A percentile compares a stretch with the other conserved stretches of the same genome.
These are phyloP conservation scores for Xylaria bambusicola DNA, from an alignment of 495 filamentous ascomycete genomes.

Conservation along the genomic window DNA sequence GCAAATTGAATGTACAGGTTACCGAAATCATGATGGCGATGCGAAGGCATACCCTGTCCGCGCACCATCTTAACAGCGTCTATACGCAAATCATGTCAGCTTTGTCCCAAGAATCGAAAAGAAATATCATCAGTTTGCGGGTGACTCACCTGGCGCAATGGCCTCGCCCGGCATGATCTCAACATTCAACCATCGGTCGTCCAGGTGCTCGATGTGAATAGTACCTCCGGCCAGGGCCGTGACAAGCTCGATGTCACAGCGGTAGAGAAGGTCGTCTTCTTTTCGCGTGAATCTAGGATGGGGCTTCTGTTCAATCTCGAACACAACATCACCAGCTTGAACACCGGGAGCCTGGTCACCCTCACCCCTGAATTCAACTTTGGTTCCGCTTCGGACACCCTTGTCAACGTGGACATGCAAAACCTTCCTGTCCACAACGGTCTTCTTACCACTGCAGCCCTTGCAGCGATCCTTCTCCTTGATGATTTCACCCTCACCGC, in stretches of 20 bases:
- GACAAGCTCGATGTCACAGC: conserved; percentile 92
- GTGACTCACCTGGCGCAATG: conserved; percentile 80
- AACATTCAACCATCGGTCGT: conserved; percentile 93
- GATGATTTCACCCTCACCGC: conserved; percentile 94
- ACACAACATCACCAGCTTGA: conserved; percentile 90
- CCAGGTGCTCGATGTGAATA: conserved; percentile 92
- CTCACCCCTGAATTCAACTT: conserved; percentile 94
- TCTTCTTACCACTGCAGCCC: conserved; percentile 94
- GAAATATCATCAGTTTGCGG: conserved; percentile 7
- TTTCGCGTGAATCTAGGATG: conserved; percentile 93
- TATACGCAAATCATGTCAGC: conserved; percentile 38
- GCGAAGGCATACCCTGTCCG: conserved; percentile 97
- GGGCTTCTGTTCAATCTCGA: conserved; percentile 98
- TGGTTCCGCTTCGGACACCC: conserved; percentile 89
- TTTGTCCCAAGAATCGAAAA: conserved; percentile 2
- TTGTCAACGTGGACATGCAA: conserved; percentile 97
- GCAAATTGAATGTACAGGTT: conserved; percentile 98
- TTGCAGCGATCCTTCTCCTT: conserved; percentile 97
- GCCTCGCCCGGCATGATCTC: conserved; percentile 91
- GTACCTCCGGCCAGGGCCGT: conserved; percentile 90
- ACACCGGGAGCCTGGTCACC: conserved; percentile 96
- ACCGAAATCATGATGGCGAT: conserved; percentile 91
- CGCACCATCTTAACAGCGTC: conserved; percentile 91
- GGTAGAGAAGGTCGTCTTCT: conserved; percentile 94
- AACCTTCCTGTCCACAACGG: conserved; percentile 93